These are phyloP conservation scores for Yarrowia galli DNA, from an alignment of 1,139 yeast genomes.

Conservation along the genomic window DNA sequence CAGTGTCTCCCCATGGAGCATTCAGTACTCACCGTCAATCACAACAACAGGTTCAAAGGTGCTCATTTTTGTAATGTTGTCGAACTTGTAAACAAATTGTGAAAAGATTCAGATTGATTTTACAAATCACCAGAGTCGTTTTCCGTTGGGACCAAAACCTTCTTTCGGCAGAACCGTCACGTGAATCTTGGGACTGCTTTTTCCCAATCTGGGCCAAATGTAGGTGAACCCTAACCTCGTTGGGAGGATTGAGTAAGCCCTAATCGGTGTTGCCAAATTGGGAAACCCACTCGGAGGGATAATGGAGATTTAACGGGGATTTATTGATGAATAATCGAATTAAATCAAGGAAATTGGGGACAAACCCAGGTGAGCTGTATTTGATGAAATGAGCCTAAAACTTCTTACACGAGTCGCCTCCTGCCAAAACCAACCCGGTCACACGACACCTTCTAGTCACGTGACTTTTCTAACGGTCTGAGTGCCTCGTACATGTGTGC, in stretches of 20 bases:
- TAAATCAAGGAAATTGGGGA: neutral
- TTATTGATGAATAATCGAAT: neutral
- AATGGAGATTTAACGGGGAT: neutral
- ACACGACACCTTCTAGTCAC: neutral
- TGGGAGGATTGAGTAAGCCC: neutral
- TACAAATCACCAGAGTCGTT: conserved; percentile 33
- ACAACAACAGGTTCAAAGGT: conserved; percentile 96
- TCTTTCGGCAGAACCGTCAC: conserved; percentile 23
- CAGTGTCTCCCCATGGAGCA: neutral
- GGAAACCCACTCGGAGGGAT: conserved; percentile 14
- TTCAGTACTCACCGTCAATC: conserved; percentile 44
- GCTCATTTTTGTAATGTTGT: conserved; percentile 64
- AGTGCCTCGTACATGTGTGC: conserved; percentile 2
- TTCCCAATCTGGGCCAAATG: conserved; percentile 3
- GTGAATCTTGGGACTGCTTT: conserved; percentile 36
- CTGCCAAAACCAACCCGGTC: too few species aligned
- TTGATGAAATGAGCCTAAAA: too few species aligned
- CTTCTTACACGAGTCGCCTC: too few species aligned
- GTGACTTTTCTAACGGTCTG: neutral
- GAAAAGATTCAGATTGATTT: conserved; percentile 38
- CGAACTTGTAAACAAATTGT: conserved; percentile 34
- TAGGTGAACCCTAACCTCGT: neutral
- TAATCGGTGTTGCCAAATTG: neutral
- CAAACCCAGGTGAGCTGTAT: too few species aligned
- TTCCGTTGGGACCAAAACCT: conserved; percentile 36